phyloP scores from a whole-genome alignment of 495 filamentous ascomycete genomes.

The Lophium mytilinum region DNA sequence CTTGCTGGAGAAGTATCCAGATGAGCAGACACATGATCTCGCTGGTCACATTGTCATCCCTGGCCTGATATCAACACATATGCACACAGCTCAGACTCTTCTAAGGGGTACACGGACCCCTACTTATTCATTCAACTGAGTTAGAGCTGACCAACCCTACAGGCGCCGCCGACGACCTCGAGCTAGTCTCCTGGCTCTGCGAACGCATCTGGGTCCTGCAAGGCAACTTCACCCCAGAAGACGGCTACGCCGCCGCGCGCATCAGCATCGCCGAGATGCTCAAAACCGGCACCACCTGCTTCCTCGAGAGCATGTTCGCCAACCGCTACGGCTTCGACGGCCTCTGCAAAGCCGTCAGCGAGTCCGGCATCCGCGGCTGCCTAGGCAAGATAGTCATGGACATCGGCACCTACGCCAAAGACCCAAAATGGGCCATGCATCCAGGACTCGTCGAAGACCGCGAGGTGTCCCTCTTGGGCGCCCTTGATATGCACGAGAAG shows the following conservation, averaged over 20 bases:
- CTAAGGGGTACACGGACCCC: background rate
- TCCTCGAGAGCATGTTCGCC: conserved; percentile 22
- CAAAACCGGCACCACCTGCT: conserved; percentile 14
- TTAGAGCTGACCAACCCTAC: no score
- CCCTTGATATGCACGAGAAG: conserved; percentile 40
- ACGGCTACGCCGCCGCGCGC: conserved; percentile 16
- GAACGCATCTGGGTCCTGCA: conserved; percentile 19
- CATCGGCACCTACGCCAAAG: conserved; percentile 37
- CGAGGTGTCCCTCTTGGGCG: conserved; percentile 39
- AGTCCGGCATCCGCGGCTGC: conserved; percentile 16
- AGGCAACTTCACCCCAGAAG: conserved; percentile 20
- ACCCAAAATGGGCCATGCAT: conserved; percentile 44
- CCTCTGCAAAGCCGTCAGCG: conserved; percentile 11
- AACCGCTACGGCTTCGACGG: conserved; percentile 20
- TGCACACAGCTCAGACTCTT: conserved; percentile 20
- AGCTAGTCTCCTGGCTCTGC: conserved; percentile 19
- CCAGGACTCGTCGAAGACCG: conserved; percentile 39
- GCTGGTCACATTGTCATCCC: conserved; percentile 12
- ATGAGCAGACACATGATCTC: conserved; percentile 4
- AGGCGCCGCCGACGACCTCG: conserved; percentile 17
- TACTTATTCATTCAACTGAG: background rate
- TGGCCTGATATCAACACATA: conserved; percentile 12
- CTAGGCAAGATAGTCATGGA: conserved; percentile 21
- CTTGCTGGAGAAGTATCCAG: conserved; percentile 3
- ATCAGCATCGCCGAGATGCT: conserved; percentile 19